Conservation (phyloP, 2,329 filamentous ascomycete species). For the Ophiosphaerella korrae region DNA sequence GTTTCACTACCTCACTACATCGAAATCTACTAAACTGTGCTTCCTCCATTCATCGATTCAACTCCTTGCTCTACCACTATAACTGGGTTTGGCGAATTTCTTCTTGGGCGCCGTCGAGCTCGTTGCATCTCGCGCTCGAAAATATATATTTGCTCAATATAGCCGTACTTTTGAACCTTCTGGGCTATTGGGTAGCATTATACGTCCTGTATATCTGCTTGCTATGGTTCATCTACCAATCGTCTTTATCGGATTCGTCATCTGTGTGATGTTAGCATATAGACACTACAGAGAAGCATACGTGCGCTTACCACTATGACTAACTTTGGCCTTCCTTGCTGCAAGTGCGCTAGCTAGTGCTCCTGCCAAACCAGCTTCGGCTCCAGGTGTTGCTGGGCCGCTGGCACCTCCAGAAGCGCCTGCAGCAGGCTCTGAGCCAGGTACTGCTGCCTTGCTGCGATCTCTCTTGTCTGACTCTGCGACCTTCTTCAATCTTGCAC, state of each 20-base stretch:
- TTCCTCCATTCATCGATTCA: too few species aligned
- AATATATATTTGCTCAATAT: background rate
- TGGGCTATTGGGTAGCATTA: background rate
- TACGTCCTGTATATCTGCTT: background rate
- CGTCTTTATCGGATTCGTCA: slow-evolving; percentile 77
- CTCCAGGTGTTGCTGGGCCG: slow-evolving; percentile 35
- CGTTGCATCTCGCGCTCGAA: background rate
- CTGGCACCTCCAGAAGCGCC: slow-evolving; percentile 58
- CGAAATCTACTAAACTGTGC: too few species aligned
- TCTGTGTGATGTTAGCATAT: slow-evolving; percentile 57
- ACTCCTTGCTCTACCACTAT: too few species aligned
- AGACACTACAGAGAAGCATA: slow-evolving; percentile 3
- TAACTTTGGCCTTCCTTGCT: slow-evolving; percentile 89
- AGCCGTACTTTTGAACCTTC: background rate
- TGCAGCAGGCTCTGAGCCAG: slow-evolving; percentile 51
- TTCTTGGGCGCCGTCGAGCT: too few species aligned
- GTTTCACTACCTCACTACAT: too few species aligned
- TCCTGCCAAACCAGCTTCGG: slow-evolving; percentile 51
- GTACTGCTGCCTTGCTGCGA: slow-evolving; percentile 68
- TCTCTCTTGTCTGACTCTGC: slow-evolving; percentile 72
- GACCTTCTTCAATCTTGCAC: slow-evolving; percentile 72
- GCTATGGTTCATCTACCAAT: slow-evolving; percentile 59
- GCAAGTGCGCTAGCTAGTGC: slow-evolving; percentile 80
- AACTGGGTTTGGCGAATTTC: too few species aligned
- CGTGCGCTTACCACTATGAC: slow-evolving; percentile 76